Percentiles rank a stretch among this genome's conserved stretches.
phyloP scores from a whole-genome alignment of 257 asterid genomes.

The Primulina tabacum region DNA sequence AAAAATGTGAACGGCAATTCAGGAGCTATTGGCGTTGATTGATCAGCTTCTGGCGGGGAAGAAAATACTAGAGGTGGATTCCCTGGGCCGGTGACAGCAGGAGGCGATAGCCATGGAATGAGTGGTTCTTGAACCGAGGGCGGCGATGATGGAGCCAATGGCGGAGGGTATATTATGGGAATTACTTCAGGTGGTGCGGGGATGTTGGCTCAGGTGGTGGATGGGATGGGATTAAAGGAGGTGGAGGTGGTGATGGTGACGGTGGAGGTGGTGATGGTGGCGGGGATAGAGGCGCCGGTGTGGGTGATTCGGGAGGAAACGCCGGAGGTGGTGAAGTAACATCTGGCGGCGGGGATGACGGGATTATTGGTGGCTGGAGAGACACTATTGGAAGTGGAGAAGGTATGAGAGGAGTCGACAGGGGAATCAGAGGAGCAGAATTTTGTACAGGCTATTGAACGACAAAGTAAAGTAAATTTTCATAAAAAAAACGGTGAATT shows the following conservation, averaged over 20 bases:
- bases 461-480: no score
- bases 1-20: constrained; percentile 33
- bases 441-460: no score
- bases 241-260: constrained; percentile 12
- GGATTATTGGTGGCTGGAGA: constrained; percentile 31
- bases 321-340: constrained; percentile 31
- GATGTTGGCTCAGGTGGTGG: constrained; percentile 36
- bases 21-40: constrained; percentile 18
- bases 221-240: constrained; percentile 27
- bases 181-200: constrained; percentile 40
- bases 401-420: constrained; percentile 31
- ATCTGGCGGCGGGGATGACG: constrained; percentile 26
- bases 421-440: constrained; percentile 28
- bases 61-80: constrained; percentile 29
- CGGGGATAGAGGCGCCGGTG: constrained; percentile 13
- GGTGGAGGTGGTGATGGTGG: constrained; percentile 12
- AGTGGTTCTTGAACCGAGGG: constrained; percentile 23
- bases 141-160: constrained; percentile 35
- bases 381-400: constrained; percentile 30
- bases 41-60: constrained; percentile 34
- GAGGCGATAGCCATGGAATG: constrained; percentile 43
- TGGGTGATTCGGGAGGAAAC: constrained; percentile 11
- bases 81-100: constrained; percentile 15
- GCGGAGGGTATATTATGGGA: constrained; percentile 42
- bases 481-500: no score